Evolutionary conservation across 805 yeast species (phyloP), one percentile per base, ranked within the genome.

Genomic region (Wickerhamiella hasegawae): DNA sequence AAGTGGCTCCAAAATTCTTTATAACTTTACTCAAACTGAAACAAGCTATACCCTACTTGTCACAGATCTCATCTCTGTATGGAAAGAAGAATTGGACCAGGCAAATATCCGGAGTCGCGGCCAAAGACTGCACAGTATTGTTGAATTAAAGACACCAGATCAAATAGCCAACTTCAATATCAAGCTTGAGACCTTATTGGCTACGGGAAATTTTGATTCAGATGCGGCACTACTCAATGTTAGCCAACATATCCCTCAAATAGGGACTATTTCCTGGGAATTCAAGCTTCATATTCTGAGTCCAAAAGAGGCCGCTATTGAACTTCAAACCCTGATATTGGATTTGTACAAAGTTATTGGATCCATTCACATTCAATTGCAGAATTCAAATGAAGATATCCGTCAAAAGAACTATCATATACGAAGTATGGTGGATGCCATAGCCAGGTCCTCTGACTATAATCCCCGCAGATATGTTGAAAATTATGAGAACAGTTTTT

Each of bases 331-430:
- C n/a, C n/a, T n/a, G n/a, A n/a, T n/a, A n/a, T n/a, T n/a, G n/a
- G n/a, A n/a, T n/a, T n/a, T n/a, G n/a, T 18, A 16, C 10, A 25
- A 19, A 6, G 33, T 29, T 4, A 14, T 34, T 17, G 29, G 5
- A 4, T 14, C 17, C 8, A 6, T 24, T 3, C 25, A 25, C 19
- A 11, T 8, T 4, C 15, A 18, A 16, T 2, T 16, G 4, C n/a
- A 28, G 11, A 10, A 12, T 5, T 8, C 18, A 3, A 16, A 16
- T 9, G 32, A 33, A 17, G 28, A 16, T 14, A 14, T 15, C 21
- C 28, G 30, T 4, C 31, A 28, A 16, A 33, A 33, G 28, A 28
- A 25, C 22, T 33, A 25, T 20, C 36, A 33, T 26, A 33, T 33
- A 11, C 26, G 36, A 3, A 21, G 25, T 12, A 19, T 28, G 32